Conservation (phyloP, 2,329 filamentous ascomycete genomes). For the Fusarium sp. region DNA sequence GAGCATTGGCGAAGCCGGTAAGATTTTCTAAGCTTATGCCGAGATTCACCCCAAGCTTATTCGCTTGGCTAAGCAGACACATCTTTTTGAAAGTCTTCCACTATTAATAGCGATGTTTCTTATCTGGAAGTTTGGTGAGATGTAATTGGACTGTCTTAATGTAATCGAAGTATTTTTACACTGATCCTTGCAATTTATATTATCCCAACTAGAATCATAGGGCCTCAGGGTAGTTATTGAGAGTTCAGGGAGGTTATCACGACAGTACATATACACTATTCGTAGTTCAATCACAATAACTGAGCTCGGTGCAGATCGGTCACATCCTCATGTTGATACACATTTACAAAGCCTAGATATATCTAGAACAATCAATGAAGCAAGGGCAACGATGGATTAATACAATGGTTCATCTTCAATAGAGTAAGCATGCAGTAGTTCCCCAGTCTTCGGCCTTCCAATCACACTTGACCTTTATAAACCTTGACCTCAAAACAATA, state of each 20-base stretch:
- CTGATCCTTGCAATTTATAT: not conserved
- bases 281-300: not conserved
- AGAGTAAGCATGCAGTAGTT: no score
- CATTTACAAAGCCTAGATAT: no score
- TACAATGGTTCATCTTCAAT: no score
- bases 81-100: not conserved
- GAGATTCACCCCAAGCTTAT: not conserved
- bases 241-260: not conserved
- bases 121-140: not conserved
- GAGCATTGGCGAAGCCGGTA: not conserved
- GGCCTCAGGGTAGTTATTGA: not conserved
- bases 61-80: not conserved
- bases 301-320: no score
- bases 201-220: no score
- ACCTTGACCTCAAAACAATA: not conserved
- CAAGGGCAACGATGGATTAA: no score
- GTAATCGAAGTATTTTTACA: not conserved
- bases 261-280: not conserved
- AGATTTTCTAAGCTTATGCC: not conserved
- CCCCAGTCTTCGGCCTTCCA: no score
- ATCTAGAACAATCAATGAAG: no score
- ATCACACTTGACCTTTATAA: not conserved
- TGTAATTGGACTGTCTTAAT: not conserved
- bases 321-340: no score
- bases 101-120: not conserved